phyloP scores from a whole-genome alignment of 208 protist species.

The Crithidia bombi region DNA sequence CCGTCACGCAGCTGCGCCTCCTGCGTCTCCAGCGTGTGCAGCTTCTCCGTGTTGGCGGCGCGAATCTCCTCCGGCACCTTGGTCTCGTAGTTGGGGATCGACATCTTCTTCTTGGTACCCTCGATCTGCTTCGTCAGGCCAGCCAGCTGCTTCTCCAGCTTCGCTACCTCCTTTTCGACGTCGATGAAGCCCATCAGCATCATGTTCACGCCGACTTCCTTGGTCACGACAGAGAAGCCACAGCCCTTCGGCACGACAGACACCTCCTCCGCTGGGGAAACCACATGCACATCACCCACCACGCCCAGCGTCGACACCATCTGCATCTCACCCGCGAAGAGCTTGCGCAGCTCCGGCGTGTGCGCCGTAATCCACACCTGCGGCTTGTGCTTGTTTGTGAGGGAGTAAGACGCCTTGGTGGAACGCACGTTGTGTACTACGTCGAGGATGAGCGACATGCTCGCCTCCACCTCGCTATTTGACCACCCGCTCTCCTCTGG shows the following conservation, averaged over 20 bases:
- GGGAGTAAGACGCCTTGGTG: slow-evolving; percentile 86
- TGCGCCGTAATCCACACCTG: slow-evolving; percentile 78
- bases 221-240: slow-evolving; percentile 85
- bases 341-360: slow-evolving; percentile 42
- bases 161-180: slow-evolving; percentile 85
- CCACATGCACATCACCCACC: slow-evolving; percentile 73
- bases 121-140: slow-evolving; percentile 85
- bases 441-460: slow-evolving; percentile 89
- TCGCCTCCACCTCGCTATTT: slow-evolving; percentile 66
- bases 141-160: slow-evolving; percentile 86
- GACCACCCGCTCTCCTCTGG: slow-evolving; percentile 68
- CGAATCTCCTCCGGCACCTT: slow-evolving; percentile 91
- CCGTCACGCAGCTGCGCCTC: slow-evolving; percentile 68
- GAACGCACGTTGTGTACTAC: slow-evolving; percentile 88
- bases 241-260: slow-evolving; percentile 79
- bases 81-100: slow-evolving; percentile 85
- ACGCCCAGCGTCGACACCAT: slow-evolving; percentile 85
- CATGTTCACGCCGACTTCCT: slow-evolving; percentile 87
- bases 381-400: slow-evolving; percentile 92
- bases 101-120: slow-evolving; percentile 88
- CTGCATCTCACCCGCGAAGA: slow-evolving; percentile 55
- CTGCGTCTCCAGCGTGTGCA: slow-evolving; percentile 66
- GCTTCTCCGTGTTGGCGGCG: slow-evolving; percentile 82
- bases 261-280: slow-evolving; percentile 51
- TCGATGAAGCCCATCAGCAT: slow-evolving; percentile 93